These are phyloP conservation scores for Rhypophila decipiens DNA, from an alignment of 495 filamentous ascomycete species.

Conservation along the genomic window DNA sequence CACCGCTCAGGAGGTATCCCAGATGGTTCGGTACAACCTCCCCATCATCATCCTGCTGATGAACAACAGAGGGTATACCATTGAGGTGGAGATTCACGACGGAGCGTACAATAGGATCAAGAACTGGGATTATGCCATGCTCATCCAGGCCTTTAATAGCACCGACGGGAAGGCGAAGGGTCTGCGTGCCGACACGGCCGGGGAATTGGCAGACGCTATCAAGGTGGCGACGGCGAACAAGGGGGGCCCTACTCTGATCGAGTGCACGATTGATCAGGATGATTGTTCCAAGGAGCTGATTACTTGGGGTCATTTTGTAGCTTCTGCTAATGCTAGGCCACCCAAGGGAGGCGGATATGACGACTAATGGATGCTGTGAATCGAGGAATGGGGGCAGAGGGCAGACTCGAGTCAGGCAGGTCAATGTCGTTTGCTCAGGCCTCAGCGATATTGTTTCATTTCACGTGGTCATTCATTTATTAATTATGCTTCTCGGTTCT, in stretches of 20 bases:
- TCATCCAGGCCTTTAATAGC: conserved; percentile 16
- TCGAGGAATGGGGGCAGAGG: no score
- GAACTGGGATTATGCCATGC: conserved; percentile 20
- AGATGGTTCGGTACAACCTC: conserved; percentile 23
- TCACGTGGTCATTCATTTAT: no score
- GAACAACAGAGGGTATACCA: conserved; percentile 47
- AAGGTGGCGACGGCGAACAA: conserved; percentile 1
- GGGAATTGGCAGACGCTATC: conserved; percentile 14
- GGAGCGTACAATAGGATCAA: conserved; percentile 21
- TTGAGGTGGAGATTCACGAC: conserved; percentile 46
- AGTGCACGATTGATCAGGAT: conserved; percentile 21
- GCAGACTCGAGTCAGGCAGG: no score
- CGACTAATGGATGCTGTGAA: no score
- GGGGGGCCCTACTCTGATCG: conserved; percentile 17
- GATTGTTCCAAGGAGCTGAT: conserved; percentile 21
- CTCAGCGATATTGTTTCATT: no score
- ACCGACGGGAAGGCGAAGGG: conserved; percentile 15
- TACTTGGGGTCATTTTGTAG: conserved; percentile 22
- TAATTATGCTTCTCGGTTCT: no score
- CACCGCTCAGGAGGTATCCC: conserved; percentile 23
- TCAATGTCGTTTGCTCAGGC: no score
- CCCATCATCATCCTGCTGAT: conserved; percentile 26
- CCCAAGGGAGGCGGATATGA: conserved; percentile 1
- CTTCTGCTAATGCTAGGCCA: conserved; percentile 17
- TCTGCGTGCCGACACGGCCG: conserved; percentile 11